These are phyloP conservation scores for Rhizopogon vinicolor DNA, from an alignment of 768 basidiomycete species.

Conservation along the genomic window DNA sequence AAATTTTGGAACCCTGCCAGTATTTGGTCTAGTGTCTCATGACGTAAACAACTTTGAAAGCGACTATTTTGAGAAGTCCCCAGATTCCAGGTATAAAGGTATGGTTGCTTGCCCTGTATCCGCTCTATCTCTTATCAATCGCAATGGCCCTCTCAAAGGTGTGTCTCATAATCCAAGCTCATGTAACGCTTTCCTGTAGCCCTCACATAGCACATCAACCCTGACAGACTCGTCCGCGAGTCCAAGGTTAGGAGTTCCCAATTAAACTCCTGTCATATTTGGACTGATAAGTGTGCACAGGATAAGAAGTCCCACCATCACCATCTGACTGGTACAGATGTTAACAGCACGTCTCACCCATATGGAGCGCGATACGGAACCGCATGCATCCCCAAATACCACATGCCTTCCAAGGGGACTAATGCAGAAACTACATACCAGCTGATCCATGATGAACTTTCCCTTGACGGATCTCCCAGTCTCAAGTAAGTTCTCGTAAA, in stretches of 20 bases:
- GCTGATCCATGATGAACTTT: constrained; percentile 61
- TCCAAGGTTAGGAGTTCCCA: constrained; percentile 37
- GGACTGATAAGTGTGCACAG: constrained; percentile 19
- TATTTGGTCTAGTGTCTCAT: too few species aligned
- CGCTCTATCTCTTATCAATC: not conserved
- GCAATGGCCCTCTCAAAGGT: constrained; percentile 63
- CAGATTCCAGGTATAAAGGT: not conserved
- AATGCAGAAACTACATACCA: constrained; percentile 48
- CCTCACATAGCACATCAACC: constrained; percentile 53
- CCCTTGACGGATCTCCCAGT: constrained; percentile 48
- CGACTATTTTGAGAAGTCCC: not conserved
- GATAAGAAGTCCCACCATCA: constrained; percentile 41
- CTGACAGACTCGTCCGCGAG: constrained; percentile 58
- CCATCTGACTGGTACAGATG: constrained; percentile 28
- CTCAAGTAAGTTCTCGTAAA: constrained; percentile 37
- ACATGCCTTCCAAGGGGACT: constrained; percentile 57
- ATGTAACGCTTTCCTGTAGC: constrained; percentile 1
- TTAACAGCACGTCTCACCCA: constrained; percentile 33
- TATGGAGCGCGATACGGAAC: constrained; percentile 67
- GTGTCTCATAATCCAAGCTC: not conserved
- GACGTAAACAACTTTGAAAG: too few species aligned
- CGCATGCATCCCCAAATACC: constrained; percentile 66
- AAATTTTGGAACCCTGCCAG: too few species aligned
- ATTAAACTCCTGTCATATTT: not conserved
- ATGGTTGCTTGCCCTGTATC: not conserved